These are phyloP conservation scores for Neofusicoccum sp. DNA, from an alignment of 2,329 filamentous ascomycete genomes.

Conservation along the genomic window DNA sequence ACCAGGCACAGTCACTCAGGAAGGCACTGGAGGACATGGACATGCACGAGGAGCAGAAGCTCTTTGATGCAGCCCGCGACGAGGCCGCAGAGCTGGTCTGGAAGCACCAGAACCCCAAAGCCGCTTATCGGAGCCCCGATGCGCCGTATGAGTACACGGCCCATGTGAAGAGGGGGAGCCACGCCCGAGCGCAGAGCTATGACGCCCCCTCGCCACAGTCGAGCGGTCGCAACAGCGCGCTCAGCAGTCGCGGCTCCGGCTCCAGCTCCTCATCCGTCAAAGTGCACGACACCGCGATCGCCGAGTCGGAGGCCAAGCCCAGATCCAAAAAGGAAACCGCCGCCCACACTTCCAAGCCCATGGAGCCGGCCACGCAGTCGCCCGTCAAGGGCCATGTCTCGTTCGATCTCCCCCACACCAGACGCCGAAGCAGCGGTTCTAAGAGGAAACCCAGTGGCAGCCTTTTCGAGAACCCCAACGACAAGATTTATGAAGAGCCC, in stretches of 20 bases:
- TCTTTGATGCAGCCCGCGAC: slow-evolving; percentile 72
- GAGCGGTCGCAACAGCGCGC: slow-evolving; percentile 19
- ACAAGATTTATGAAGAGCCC: slow-evolving; percentile 89
- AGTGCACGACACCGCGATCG: slow-evolving; percentile 1
- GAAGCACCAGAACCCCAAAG: slow-evolving; percentile 71
- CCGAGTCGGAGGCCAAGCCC: slow-evolving; percentile 1
- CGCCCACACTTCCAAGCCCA: not conserved
- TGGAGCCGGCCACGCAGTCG: not conserved
- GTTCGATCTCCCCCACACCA: not conserved
- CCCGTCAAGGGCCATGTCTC: slow-evolving; percentile 16
- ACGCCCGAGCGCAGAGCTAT: slow-evolving; percentile 57
- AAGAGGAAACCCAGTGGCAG: slow-evolving; percentile 71
- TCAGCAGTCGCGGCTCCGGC: slow-evolving; percentile 27
- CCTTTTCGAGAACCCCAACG: slow-evolving; percentile 69
- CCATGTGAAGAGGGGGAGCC: slow-evolving; percentile 71
- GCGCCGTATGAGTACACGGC: slow-evolving; percentile 59
- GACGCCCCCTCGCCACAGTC: slow-evolving; percentile 22
- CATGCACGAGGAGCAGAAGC: slow-evolving; percentile 62
- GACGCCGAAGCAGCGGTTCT: slow-evolving; percentile 65
- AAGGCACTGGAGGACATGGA: slow-evolving; percentile 76
- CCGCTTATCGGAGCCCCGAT: slow-evolving; percentile 61
- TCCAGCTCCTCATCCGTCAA: slow-evolving; percentile 33
- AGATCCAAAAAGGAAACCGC: slow-evolving; percentile 5
- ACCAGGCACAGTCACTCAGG: slow-evolving; percentile 71
- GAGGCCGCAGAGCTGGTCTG: slow-evolving; percentile 80